phyloP scores from a whole-genome alignment of 495 filamentous ascomycete genomes.

The Aspergillus wentii region DNA sequence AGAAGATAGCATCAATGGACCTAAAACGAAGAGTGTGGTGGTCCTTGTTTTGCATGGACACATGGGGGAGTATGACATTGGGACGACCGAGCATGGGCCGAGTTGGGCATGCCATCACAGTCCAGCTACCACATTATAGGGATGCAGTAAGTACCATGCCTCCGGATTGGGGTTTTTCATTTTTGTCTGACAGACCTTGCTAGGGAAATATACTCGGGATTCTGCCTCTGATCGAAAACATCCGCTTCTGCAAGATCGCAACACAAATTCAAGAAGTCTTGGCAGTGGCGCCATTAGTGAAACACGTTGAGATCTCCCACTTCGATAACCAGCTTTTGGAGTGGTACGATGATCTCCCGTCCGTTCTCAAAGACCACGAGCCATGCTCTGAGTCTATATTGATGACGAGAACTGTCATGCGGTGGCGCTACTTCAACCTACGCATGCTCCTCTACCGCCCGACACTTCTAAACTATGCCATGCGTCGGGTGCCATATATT shows the following conservation, averaged over 20 bases:
- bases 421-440: conserved; percentile 76
- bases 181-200: conserved; percentile 29
- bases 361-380: conserved; percentile 63
- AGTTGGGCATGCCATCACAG: conserved; percentile 68
- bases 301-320: conserved; percentile 56
- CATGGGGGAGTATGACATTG: conserved; percentile 71
- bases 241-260: conserved; percentile 75
- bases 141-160: conserved; percentile 41
- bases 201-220: conserved; percentile 50
- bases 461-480: conserved; percentile 64
- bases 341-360: conserved; percentile 68
- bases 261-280: conserved; percentile 74
- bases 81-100: conserved; percentile 75
- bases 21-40: conserved; percentile 73
- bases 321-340: conserved; percentile 64
- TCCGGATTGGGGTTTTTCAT: conserved; percentile 1
- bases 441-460: conserved; percentile 78
- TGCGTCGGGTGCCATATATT: conserved; percentile 57
- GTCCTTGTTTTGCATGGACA: conserved; percentile 75
- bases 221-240: conserved; percentile 69
- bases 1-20: conserved; percentile 38
- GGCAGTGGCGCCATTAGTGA: conserved; percentile 61
- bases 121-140: conserved; percentile 59
- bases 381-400: conserved; percentile 66
- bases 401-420: conserved; percentile 69